Evolutionary conservation across 2,329 filamentous ascomycete genomes (phyloP).

Genomic region (Biscogniauxia mediterranea): DNA sequence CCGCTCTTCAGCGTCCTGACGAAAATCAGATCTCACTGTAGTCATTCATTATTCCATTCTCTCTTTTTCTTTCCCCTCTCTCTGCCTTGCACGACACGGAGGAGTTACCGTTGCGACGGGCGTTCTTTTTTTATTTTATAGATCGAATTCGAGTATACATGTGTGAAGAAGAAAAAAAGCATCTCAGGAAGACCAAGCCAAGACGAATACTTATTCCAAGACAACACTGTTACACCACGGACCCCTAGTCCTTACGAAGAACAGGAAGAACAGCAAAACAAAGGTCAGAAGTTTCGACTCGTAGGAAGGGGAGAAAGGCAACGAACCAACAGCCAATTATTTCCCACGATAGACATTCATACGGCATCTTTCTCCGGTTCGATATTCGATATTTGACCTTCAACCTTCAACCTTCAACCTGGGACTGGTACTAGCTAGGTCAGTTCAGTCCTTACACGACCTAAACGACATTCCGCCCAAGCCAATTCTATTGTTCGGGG

Average conservation of each 20-base stretch:
- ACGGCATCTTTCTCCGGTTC: neutral
- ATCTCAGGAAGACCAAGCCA: neutral
- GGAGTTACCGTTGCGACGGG: neutral
- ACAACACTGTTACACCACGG: neutral
- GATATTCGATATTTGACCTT: neutral
- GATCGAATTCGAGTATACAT: neutral
- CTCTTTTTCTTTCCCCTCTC: conserved; percentile 1
- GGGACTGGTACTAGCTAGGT: neutral
- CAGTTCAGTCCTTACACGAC: neutral
- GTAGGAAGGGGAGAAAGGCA: neutral
- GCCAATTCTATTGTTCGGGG: neutral
- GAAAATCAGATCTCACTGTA: conserved; percentile 15
- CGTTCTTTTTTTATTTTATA: neutral
- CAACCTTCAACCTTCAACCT: neutral
- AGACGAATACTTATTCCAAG: neutral
- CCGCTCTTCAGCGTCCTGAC: conserved; percentile 7
- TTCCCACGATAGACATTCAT: neutral
- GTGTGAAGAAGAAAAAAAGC: neutral
- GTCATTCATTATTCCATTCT: conserved; percentile 19
- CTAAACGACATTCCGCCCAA: neutral
- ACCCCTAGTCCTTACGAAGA: neutral
- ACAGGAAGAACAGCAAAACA: neutral
- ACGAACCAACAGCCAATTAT: neutral
- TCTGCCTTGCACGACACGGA: neutral
- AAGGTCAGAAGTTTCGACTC: too few relatives aligned